A percentile compares a stretch with the other conserved stretches of the same genome.
Conservation (phyloP, 331 rosid species). For the Acacia concinna region DNA sequence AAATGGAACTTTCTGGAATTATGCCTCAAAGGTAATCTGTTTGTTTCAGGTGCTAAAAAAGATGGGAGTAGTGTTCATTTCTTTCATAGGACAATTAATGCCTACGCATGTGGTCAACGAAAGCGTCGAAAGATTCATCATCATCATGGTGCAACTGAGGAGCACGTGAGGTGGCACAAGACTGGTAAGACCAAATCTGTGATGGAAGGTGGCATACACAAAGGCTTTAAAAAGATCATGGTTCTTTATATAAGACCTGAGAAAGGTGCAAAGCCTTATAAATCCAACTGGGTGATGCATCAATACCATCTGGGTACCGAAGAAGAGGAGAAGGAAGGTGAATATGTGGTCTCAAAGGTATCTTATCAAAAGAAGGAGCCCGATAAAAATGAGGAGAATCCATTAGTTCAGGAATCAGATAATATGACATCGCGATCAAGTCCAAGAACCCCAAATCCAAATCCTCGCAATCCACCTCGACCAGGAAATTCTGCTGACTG, state of each 20-base stretch:
- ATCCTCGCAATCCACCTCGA: slow-evolving; percentile 66
- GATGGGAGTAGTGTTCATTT: slow-evolving; percentile 77
- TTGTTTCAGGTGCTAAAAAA: slow-evolving; percentile 72
- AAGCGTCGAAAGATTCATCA: slow-evolving; percentile 83
- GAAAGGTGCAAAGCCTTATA: slow-evolving; percentile 63
- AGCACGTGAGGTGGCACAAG: slow-evolving; percentile 92
- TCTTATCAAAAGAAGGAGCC: slow-evolving; percentile 53
- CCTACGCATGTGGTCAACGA: slow-evolving; percentile 76
- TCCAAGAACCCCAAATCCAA: slow-evolving; percentile 76
- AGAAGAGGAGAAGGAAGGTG: slow-evolving; percentile 79
- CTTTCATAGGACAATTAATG: slow-evolving; percentile 71
- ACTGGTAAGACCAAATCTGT: slow-evolving; percentile 84
- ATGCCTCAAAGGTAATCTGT: slow-evolving; percentile 5
- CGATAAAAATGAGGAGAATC: slow-evolving; percentile 44
- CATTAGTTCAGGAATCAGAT: slow-evolving; percentile 47
- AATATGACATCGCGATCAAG: slow-evolving; percentile 42
- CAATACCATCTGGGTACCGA: slow-evolving; percentile 85
- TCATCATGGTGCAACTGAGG: slow-evolving; percentile 44
- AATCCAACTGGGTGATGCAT: slow-evolving; percentile 82
- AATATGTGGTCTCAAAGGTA: slow-evolving; percentile 78
- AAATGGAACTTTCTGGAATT: slow-evolving; percentile 21
- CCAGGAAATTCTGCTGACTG: slow-evolving; percentile 37
- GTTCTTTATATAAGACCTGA: slow-evolving; percentile 64
- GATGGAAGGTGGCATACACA: slow-evolving; percentile 55
- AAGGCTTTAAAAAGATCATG: slow-evolving; percentile 86